These are phyloP conservation scores for Stemphylium lycopersici DNA, from an alignment of 2,329 filamentous ascomycete genomes.

Conservation along the genomic window DNA sequence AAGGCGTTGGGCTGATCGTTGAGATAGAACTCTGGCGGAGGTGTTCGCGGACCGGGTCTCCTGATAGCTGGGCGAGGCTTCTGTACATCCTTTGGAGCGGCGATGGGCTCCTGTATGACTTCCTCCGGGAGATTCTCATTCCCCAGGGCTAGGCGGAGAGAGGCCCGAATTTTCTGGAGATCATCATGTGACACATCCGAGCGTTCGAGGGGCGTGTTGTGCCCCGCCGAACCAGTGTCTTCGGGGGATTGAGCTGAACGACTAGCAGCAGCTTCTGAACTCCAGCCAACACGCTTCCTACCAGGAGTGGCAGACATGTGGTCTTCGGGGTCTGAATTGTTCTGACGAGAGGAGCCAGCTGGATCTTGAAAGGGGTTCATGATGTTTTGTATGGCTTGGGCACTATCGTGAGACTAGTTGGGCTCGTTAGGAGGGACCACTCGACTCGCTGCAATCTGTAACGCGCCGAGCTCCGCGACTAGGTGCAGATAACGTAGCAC, in stretches of 20 bases:
- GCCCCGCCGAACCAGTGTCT: constrained; percentile 34
- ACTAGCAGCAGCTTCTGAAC: constrained; percentile 24
- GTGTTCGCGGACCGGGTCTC: constrained; percentile 36
- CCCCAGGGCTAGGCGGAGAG: constrained; percentile 44
- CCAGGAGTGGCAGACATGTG: constrained; percentile 36
- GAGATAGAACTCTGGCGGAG: constrained; percentile 42
- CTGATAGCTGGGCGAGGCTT: constrained; percentile 48
- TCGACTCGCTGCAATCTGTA: constrained; percentile 18
- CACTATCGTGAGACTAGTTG: constrained; percentile 10
- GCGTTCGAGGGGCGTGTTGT: constrained; percentile 38
- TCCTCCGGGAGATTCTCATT: constrained; percentile 32
- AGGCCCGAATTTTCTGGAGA: constrained; percentile 40
- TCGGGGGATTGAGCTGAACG: constrained; percentile 28
- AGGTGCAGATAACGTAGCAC: constrained; percentile 21
- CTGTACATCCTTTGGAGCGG: constrained; percentile 31
- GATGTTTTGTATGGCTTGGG: constrained; percentile 27
- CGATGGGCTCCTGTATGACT: constrained; percentile 16
- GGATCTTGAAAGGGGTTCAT: constrained; percentile 36
- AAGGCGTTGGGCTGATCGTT: constrained; percentile 45
- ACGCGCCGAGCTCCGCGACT: constrained; percentile 22
- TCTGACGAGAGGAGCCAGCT: constrained; percentile 19
- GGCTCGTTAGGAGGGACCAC: constrained; percentile 9
- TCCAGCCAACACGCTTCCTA: constrained; percentile 46
- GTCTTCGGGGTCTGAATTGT: constrained; percentile 27
- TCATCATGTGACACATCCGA: constrained; percentile 45